These are phyloP conservation scores for Trichosporon coremiiforme DNA, from an alignment of 1,284 basidiomycete genomes.

Conservation along the genomic window DNA sequence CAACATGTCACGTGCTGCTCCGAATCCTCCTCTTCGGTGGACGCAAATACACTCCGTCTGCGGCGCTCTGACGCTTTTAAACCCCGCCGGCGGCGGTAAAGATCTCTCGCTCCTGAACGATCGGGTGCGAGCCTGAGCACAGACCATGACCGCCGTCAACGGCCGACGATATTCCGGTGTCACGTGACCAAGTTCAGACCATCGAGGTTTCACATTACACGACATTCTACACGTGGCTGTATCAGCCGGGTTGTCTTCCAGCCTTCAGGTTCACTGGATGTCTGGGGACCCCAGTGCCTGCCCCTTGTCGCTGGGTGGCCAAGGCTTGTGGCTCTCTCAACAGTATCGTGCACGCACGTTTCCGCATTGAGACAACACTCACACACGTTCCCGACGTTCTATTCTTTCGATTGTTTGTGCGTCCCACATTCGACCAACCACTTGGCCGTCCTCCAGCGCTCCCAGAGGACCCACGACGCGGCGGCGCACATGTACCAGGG, in stretches of 20 bases:
- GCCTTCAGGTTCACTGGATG: background rate
- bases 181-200: background rate
- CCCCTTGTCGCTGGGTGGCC: background rate
- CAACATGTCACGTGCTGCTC: slow-evolving; percentile 14
- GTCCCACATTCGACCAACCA: background rate
- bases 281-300: background rate
- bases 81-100: background rate
- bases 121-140: background rate
- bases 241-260: background rate
- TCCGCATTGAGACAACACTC: background rate
- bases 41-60: background rate
- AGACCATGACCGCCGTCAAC: background rate
- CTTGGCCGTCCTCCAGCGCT: background rate
- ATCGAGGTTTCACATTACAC: background rate
- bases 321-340: slow-evolving; percentile 3
- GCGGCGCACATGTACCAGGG: background rate
- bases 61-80: background rate
- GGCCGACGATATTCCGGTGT: slow-evolving; percentile 1
- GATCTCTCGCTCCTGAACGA: background rate
- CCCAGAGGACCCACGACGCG: background rate
- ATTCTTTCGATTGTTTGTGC: slow-evolving; percentile 10
- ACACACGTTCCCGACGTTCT: slow-evolving; percentile 15
- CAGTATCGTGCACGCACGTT: background rate
- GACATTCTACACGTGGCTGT: background rate
- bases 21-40: background rate